Evolutionary conservation across 1,284 basidiomycete species (phyloP).

Genomic region (Malassezia japonica): DNA sequence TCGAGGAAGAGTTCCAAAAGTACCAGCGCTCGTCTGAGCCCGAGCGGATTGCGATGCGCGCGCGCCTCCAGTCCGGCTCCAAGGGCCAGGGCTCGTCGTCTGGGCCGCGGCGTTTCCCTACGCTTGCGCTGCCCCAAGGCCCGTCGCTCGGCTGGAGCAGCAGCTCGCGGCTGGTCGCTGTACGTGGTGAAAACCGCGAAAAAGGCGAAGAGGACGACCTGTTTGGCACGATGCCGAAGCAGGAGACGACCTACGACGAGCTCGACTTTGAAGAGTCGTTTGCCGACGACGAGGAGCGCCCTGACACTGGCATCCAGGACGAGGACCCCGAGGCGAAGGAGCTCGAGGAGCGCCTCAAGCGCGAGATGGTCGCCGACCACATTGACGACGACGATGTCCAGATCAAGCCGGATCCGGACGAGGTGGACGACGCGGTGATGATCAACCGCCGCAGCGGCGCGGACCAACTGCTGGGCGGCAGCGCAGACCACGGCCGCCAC

Average conservation of each 20-base stretch:
- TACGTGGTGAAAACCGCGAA: conserved; percentile 16
- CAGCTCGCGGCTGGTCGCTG: conserved; percentile 11
- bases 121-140: conserved; percentile 8
- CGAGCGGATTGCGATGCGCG: conserved; percentile 28
- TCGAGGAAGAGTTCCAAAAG: conserved; percentile 30
- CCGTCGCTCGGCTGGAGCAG: conserved; percentile 13
- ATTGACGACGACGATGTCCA: conserved; percentile 21
- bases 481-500: conserved; percentile 9
- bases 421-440: conserved; percentile 22
- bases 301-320: conserved; percentile 23
- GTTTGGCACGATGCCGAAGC: conserved; percentile 12
- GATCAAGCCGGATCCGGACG: conserved; percentile 18
- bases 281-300: conserved; percentile 43
- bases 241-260: conserved; percentile 35
- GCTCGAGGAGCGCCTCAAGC: conserved; percentile 43
- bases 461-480: conserved; percentile 21
- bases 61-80: conserved; percentile 18
- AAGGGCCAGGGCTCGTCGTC: not conserved
- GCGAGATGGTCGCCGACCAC: conserved; percentile 45
- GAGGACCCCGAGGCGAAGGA: conserved; percentile 43
- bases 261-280: conserved; percentile 45
- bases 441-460: conserved; percentile 22
- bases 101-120: conserved; percentile 4
- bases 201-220: conserved; percentile 27
- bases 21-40: conserved; percentile 30